Evolutionary conservation across 2,329 filamentous ascomycete species (phyloP), one percentile per base, ranked within the genome.

Genomic region (Alternaria panax): DNA sequence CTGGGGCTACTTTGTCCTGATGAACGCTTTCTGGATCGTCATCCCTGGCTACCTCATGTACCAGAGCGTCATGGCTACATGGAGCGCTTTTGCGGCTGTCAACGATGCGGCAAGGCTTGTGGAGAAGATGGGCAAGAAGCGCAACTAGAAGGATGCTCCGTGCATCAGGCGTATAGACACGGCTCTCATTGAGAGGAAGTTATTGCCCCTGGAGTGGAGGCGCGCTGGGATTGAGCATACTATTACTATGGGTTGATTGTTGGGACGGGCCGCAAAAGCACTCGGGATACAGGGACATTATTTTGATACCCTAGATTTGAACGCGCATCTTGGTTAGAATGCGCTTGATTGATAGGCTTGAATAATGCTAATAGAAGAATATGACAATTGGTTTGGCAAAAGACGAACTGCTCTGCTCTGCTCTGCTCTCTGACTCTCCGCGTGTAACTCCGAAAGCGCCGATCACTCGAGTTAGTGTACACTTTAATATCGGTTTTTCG

Each of bases 21-120:
- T 89, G 86, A 90, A 90, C 69, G 83, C 83, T 51, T 86, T 89
- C 72, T 90, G 87, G 87, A 88, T 89, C 54, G 79, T 88, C 30
- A 84, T 89, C 53, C 87, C 87, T 4, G 63, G 70, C 32, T 74
- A 66, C 57, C 62, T 79, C 54, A 69, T 79, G 58, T 72, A 62
- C 61, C 70, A 73, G 54, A 77, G 76, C 56, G 71, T 79, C 12
- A 60, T 62, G 47, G 74, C 73, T 7, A 73, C 64, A 24, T 69
- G 68, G 53, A 69, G 72, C 51, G 75, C 76, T n/a, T 77, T 79
- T 57, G 63, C 62, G 28, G 76, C 75, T 11, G 65, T 78, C 61
- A 70, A 74, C 50, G 75, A 74, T 59, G 67, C 75, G 42, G 74
- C 76, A n/a, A 72, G 63, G 65, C 61, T 73, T 45, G 54, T 78